phyloP scores from a whole-genome alignment of 148 eudicot genomes.

The Vaccinium myrtillus region DNA sequence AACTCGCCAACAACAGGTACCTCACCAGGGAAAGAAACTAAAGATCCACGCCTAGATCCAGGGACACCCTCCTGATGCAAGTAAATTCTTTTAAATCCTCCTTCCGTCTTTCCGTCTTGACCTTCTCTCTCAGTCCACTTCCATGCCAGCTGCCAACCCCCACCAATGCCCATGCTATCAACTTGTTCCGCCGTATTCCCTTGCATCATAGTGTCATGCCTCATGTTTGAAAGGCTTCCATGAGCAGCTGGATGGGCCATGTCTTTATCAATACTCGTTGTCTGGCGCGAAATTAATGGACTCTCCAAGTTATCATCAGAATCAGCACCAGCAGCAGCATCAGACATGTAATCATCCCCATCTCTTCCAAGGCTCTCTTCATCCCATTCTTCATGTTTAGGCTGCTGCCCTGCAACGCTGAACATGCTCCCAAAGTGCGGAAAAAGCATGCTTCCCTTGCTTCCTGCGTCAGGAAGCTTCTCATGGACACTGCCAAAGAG shows the following conservation, averaged over 20 bases:
- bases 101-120: slow-evolving; percentile 49
- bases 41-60: slow-evolving; percentile 69
- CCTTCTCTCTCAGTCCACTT: slow-evolving; percentile 43
- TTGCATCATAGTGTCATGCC: slow-evolving; percentile 38
- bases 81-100: slow-evolving; percentile 66
- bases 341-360: slow-evolving; percentile 41
- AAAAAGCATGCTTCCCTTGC: slow-evolving; percentile 71
- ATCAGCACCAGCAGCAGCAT: slow-evolving; percentile 44
- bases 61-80: slow-evolving; percentile 63
- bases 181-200: slow-evolving; percentile 41
- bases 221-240: slow-evolving; percentile 47
- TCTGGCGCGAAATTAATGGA: slow-evolving; percentile 72
- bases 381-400: slow-evolving; percentile 53
- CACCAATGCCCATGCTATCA: slow-evolving; percentile 76
- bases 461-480: slow-evolving; percentile 61
- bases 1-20: slow-evolving; percentile 45
- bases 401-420: slow-evolving; percentile 39
- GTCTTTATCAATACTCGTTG: slow-evolving; percentile 46
- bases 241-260: slow-evolving; percentile 35
- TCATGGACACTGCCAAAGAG: slow-evolving; percentile 93
- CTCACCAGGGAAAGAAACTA: slow-evolving; percentile 52
- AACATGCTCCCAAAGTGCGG: slow-evolving; percentile 90
- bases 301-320: slow-evolving; percentile 64
- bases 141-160: slow-evolving; percentile 96
- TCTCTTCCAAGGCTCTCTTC: slow-evolving; percentile 44